Evolutionary conservation across 1,284 basidiomycete species (phyloP), one percentile per base, ranked within the genome.

Genomic region (Singerocomus inundabilis): DNA sequence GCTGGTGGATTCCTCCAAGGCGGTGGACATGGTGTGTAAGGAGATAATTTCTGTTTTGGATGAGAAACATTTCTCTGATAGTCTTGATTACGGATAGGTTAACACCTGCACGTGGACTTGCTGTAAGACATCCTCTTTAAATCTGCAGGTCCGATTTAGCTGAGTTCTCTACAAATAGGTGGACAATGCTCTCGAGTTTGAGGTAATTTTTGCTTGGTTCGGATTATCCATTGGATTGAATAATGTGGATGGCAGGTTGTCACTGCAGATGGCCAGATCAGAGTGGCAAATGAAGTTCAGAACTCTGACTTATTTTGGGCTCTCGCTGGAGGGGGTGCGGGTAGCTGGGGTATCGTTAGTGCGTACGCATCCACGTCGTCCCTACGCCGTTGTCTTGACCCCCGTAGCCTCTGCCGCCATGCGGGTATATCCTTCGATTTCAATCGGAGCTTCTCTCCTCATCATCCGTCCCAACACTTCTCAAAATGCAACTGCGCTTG

Each of bases 301-400:
- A 50, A 64, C 44, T 28, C 57, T 1, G 59, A 66, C 34, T 36
- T 64, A 11, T 64, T 62, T 33, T 62, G 59, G 57, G 63, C 59
- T n/a, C 28, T 58, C 7, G 41, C 52, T 12, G 63, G 60, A 29
- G 63, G 63, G 0, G 60, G 62, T 1, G 53, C 51, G 15, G 61
- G 63, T 18, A 62, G 61, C 18, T 66, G 59, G 58, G 60, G 63
- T 9, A 52, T 62, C 16, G 18, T 64, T 37, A 51, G 63, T 66
- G 26, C 5, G 63, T 54, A 32, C n/a, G 10, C 8, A 16, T 18
- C 8, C 6, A 18, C 7, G 16, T 30, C 5, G 0, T 28, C 6
- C 11, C 3, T 3, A 2, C 3, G n/a, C n/a, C 18, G 10, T 35
- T 11, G 4, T 25, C 16, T 31, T 46, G 24, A 59, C 30, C n/a